These are phyloP conservation scores for Arxiozyma bovina DNA, from an alignment of 1,139 yeast genomes.

Conservation along the genomic window DNA sequence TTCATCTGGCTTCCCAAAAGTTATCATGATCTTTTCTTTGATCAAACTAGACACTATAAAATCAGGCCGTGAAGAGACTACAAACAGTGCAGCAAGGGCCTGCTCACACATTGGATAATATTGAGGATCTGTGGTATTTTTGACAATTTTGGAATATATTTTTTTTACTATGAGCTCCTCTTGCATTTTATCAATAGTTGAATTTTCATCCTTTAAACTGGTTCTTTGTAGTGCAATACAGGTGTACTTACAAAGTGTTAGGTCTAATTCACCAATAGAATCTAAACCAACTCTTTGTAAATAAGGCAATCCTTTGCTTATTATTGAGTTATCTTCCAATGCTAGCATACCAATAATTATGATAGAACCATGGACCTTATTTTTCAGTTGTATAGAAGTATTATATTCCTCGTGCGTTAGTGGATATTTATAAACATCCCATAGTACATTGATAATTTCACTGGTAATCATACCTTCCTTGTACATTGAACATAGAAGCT, in stretches of 20 bases:
- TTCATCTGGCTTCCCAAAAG: conserved; percentile 33
- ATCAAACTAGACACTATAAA: conserved; percentile 51
- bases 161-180: conserved; percentile 40
- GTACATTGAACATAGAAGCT: conserved; percentile 66
- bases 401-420: conserved; percentile 22
- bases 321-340: conserved; percentile 59
- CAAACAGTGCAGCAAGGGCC: conserved; percentile 73
- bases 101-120: conserved; percentile 95
- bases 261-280: conserved; percentile 50
- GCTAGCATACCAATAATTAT: conserved; percentile 87
- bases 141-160: conserved; percentile 39
- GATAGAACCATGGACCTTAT: conserved; percentile 74
- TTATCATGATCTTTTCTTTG: conserved; percentile 45
- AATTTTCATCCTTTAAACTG: conserved; percentile 39
- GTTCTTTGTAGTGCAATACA: conserved; percentile 76
- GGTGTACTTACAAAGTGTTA: conserved; percentile 63
- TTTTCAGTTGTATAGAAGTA: conserved; percentile 24
- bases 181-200: conserved; percentile 31
- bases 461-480: conserved; percentile 48
- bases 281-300: conserved; percentile 66
- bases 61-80: conserved; percentile 53
- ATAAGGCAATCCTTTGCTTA: conserved; percentile 60
- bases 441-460: conserved; percentile 61
- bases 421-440: conserved; percentile 64
- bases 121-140: conserved; percentile 50